Evolutionary conservation across 331 rosid species (phyloP), one percentile per base, ranked within the genome.

Genomic region (Saraca asoca): DNA sequence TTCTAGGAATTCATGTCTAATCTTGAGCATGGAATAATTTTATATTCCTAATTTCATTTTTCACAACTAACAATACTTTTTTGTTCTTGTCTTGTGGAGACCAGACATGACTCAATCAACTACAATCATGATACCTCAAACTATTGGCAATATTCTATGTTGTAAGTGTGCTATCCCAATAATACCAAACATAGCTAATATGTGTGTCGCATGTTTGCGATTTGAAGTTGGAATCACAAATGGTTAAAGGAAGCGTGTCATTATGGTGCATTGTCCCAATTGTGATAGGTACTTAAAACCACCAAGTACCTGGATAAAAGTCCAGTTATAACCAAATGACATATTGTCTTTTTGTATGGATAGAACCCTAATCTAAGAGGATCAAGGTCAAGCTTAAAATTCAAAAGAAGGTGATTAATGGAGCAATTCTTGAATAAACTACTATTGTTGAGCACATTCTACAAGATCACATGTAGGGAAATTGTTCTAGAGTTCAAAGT

Each of bases 401-500:
- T 24, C 31, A 24, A 3, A 24, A 24, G 31, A 3, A 24, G 31
- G 31, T 24, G 31, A 24, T 24, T 3, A 24, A 24, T 24, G 31
- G 31, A 24, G 31, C 31, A 24, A 24, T 24, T 24, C 31, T 24
- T 24, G 31, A 24, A 24, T 1, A 24, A 24, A 24, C 82, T 0
- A 70, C 66, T 12, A 66, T 73, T 42, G 88, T 53, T 2, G 88
- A 83, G 75, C 79, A 55, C 52, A 73, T 79, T 74, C 85, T 73
- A 38, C 80, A 79, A 19, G 88, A 83, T 29, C 82, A 79, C 31
- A 49, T 79, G 82, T 83, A 85, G 7, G 88, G 76, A 5, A 49
- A 79, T 51, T 83, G 88, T 66, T 59, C 82, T 5, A 80, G 82
- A 67, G 70, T 72, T 43, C 80, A 73, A 80, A 82, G 82, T 55